These are phyloP conservation scores for Globisporangium takayamanum DNA, from an alignment of 352 stramenopile genomes.

Conservation along the genomic window DNA sequence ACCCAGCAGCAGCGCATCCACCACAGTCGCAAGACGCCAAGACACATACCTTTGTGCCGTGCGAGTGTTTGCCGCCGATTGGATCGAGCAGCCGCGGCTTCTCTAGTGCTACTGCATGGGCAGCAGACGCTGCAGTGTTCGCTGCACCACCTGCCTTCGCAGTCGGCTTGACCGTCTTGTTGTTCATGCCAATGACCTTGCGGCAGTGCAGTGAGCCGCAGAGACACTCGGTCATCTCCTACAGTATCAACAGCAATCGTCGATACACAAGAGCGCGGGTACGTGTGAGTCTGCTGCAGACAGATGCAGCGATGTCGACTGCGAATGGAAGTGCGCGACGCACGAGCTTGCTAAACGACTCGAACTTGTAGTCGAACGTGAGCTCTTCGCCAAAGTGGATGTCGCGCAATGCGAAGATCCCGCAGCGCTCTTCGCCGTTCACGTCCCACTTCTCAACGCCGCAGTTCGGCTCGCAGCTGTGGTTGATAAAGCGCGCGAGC, in stretches of 20 bases:
- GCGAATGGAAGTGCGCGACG: background rate
- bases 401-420: constrained; percentile 90
- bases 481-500: constrained; percentile 94
- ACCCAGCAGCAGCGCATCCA: no score
- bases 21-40: no score
- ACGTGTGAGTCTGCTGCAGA: constrained; percentile 11
- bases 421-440: constrained; percentile 90
- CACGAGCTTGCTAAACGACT: constrained; percentile 48
- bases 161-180: constrained; percentile 27
- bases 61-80: constrained; percentile 30
- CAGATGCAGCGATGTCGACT: background rate
- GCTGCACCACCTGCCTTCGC: constrained; percentile 11
- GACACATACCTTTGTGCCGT: constrained; percentile 32
- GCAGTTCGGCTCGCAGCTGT: constrained; percentile 93
- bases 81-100: constrained; percentile 35
- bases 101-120: background rate
- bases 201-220: constrained; percentile 57
- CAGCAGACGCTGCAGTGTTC: background rate
- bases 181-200: constrained; percentile 72
- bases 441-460: constrained; percentile 93
- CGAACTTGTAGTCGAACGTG: constrained; percentile 95
- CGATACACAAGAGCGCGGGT: background rate
- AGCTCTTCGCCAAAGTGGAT: constrained; percentile 90
- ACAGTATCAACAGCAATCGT: background rate
- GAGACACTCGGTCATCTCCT: constrained; percentile 72